Base-by-base conservation (phyloP, 2,329 filamentous ascomycete species). In the Emericellopsis cladophorae region DNA sequence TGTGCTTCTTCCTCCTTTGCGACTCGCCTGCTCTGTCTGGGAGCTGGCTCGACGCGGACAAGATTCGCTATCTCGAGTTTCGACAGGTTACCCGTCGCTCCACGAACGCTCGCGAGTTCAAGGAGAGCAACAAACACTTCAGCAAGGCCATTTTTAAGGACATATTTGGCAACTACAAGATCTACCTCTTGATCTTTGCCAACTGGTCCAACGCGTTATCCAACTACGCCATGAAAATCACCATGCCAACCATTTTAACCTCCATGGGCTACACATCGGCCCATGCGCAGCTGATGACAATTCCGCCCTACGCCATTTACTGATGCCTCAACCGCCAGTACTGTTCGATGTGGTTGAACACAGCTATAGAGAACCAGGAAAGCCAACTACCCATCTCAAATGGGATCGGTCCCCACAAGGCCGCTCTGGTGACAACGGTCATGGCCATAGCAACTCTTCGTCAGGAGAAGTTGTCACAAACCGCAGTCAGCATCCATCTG, bases 161-260 rank as follows among this genome's bases (percentile, higher is more conserved):
- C 7, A 66, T 70, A 4, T 40, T 70, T 1, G 54, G 53, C 6
- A 67, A 72, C 48, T 70, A 65, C 59, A 68, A 72, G 50, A 64
- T 62, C 12, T 63, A 59, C 44, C 49, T 60, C 9, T 45, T 71
- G 7, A 61, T 64, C 18, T 52, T 69, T 15, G 57, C 58, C 39
- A 66, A 60, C 48, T 64, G 59, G 58, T 65, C 56, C 16, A 66
- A 66, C 36, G 54, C 63, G 0, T 59, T 61, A 1, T 53, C 55
- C 0, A 55, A 55, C 37, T 57, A 58, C 23, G 55, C 51, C 31
- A 51, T 56, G 44, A 58, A 58, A 52, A 46, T 72, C 59, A 62
- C 83, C 67, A 55, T 81, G 0, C 81, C 81, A 0, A 77, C 73
- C 2, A 82, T 84, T 41, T 74, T 81, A 39, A 67, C 67, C 11